Evolutionary conservation across 148 eudicot species (phyloP), one percentile per base, ranked within the genome.

Genomic region (Dianthus caryophyllus): DNA sequence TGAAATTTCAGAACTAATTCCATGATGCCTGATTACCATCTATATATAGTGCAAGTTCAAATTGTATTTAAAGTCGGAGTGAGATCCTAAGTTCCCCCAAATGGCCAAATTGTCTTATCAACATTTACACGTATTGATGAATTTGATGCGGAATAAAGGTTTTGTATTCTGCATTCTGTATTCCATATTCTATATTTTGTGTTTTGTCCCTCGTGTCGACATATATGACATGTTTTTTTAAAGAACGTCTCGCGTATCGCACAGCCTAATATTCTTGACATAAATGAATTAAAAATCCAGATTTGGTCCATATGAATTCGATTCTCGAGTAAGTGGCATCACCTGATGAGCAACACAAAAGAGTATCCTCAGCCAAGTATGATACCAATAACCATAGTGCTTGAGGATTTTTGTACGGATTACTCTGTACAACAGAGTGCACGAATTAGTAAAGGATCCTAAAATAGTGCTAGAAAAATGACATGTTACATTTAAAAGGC

Each of bases 101-200:
- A 22, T n/a, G 36, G 12, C 38, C 17, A 11, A 16, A 12, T 8
- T 16, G 29, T 24, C 17, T 26, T 24, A 47, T 58, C 57, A 11
- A 22, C 68, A 58, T 22, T 69, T 30, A 60, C 65, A n/a, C 36
- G 41, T 53, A 46, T 20, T 63, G 30, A 43, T 53, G 75, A 16
- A 27, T 71, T 50, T 27, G 47, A 36, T 39, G 17, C 22, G 17
- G 31, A 9, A 50, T 62, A 64, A 63, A 54, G 62, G 56, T 18
- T 9, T 11, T 54, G 49, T 25, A 39, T 39, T 61, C 11, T 36
- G 46, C 36, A 53, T 36, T 26, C 29, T 1, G 26, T 16, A 9
- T 26, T 29, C n/a, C 17, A n/a, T n/a, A n/a, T n/a, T n/a, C n/a
- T n/a, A n/a, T n/a, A n/a, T n/a, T n/a, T n/a, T n/a, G n/a, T n/a